Percentiles rank a stretch among this genome's conserved stretches.
These are phyloP conservation scores for Penicillium cinerascens DNA, from an alignment of 495 filamentous ascomycete genomes.

Conservation along the genomic window DNA sequence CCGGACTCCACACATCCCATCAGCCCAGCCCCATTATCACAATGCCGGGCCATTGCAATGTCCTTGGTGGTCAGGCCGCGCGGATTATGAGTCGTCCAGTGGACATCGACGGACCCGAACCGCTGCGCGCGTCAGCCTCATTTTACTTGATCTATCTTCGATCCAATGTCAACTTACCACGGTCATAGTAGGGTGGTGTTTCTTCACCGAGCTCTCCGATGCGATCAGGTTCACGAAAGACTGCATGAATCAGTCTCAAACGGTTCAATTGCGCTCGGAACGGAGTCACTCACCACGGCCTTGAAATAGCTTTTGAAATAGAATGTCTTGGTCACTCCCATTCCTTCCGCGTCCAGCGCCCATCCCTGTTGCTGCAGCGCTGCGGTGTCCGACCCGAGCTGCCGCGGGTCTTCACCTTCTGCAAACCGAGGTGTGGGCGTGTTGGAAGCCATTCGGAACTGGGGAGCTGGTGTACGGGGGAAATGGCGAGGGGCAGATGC, in stretches of 20 bases:
- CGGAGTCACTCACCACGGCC: constrained; percentile 31
- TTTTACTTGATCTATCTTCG: constrained; percentile 1
- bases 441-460: constrained; percentile 23
- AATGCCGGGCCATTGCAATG: constrained; percentile 59
- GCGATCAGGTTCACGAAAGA: constrained; percentile 41
- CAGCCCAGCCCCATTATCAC: constrained; percentile 53
- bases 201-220: constrained; percentile 39
- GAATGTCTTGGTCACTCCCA: constrained; percentile 43
- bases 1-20: constrained; percentile 38
- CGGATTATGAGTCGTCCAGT: constrained; percentile 74
- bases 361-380: constrained; percentile 34
- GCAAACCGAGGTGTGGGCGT: constrained; percentile 28
- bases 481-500: background rate
- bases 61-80: constrained; percentile 69
- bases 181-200: constrained; percentile 48
- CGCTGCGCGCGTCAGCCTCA: constrained; percentile 26
- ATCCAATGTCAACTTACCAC: constrained; percentile 28
- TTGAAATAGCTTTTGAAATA: constrained; percentile 47
- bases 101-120: constrained; percentile 44
- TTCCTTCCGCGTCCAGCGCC: constrained; percentile 35
- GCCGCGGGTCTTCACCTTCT: constrained; percentile 32
- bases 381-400: constrained; percentile 22
- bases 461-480: background rate
- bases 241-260: constrained; percentile 10
- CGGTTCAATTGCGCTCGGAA: background rate